These are phyloP conservation scores for Plantago major DNA, from an alignment of 257 asterid species.

Conservation along the genomic window DNA sequence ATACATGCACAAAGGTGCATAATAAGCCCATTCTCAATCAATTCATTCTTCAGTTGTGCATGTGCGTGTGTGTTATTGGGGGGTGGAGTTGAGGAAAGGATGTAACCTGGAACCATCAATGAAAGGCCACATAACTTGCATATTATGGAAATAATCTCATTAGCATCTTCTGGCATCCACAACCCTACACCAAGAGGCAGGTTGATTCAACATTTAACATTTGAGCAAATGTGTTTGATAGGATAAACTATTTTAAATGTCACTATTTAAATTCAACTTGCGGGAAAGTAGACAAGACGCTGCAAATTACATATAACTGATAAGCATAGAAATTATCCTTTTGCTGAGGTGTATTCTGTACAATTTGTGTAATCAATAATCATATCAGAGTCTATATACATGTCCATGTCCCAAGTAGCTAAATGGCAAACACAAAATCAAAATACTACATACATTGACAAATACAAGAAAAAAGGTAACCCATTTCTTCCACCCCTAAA, in stretches of 20 bases:
- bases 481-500: no score
- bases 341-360: no score
- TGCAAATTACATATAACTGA: no score
- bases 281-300: no score
- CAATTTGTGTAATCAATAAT: no score
- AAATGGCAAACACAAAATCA: background rate
- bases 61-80: no score
- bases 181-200: conserved; percentile 37
- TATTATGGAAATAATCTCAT: conserved; percentile 37
- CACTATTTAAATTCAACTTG: no score
- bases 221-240: background rate
- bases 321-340: no score
- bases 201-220: conserved; percentile 24
- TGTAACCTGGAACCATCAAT: conserved; percentile 71
- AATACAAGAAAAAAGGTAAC: background rate
- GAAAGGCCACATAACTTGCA: conserved; percentile 75
- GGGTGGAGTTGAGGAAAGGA: background rate
- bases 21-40: conserved; percentile 1
- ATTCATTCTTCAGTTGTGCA: conserved; percentile 2
- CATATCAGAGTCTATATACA: background rate
- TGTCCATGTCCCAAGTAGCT: background rate
- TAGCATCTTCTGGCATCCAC: conserved; percentile 40
- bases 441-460: no score
- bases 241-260: no score
- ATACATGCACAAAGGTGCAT: conserved; percentile 13